These are phyloP conservation scores for Haplosporangium sp. DNA, from an alignment of 371 early-diverging fungal genomes.

Conservation along the genomic window DNA sequence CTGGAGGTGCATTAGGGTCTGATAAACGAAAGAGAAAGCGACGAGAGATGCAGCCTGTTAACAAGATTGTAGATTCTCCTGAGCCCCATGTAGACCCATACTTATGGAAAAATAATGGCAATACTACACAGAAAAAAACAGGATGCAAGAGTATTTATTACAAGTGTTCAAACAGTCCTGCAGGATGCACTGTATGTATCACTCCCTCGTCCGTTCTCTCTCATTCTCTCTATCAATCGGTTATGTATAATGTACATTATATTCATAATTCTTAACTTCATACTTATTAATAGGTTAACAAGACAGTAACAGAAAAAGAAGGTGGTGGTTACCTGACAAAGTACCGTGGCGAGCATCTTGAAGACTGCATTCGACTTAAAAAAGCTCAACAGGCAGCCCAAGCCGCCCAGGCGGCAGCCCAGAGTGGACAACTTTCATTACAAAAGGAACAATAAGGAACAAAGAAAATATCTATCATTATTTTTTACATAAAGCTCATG, in stretches of 20 bases:
- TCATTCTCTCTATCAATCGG: too few species aligned
- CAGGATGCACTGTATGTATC: conserved; percentile 53
- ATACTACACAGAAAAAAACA: conserved; percentile 70
- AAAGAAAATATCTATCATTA: background rate
- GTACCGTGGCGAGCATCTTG: conserved; percentile 71
- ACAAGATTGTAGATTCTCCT: conserved; percentile 71
- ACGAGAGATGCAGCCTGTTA: conserved; percentile 75
- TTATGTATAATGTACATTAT: too few species aligned
- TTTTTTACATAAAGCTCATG: background rate
- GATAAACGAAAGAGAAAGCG: conserved; percentile 66
- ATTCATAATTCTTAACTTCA: background rate
- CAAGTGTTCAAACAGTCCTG: conserved; percentile 61
- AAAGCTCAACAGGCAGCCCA: conserved; percentile 34
- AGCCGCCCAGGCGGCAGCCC: conserved; percentile 37
- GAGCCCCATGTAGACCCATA: conserved; percentile 68
- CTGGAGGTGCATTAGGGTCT: conserved; percentile 26
- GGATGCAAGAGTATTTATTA: conserved; percentile 73
- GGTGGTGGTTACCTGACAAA: conserved; percentile 73
- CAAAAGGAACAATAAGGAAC: conserved; percentile 25
- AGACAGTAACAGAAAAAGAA: conserved; percentile 73
- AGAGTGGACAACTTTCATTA: conserved; percentile 30
- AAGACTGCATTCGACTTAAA: conserved; percentile 60
- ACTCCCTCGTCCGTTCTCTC: background rate
- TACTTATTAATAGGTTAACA: conserved; percentile 60
- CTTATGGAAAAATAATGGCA: conserved; percentile 75